A percentile compares a stretch with the other conserved stretches of the same genome.
phyloP scores from a whole-genome alignment of 371 early-diverging fungal genomes.

The Parasitella parasitica region DNA sequence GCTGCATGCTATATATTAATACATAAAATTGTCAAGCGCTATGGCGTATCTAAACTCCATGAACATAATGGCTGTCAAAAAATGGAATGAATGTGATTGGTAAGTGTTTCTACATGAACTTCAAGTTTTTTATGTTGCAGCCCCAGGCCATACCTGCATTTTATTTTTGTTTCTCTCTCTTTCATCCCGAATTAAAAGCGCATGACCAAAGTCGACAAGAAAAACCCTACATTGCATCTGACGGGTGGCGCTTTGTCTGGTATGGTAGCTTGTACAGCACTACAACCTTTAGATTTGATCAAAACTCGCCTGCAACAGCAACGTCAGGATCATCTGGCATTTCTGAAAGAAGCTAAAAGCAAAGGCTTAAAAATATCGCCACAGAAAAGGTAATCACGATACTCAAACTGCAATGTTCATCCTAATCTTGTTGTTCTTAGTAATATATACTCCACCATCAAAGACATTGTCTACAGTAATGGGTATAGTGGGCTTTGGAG shows the following conservation, averaged over 20 bases:
- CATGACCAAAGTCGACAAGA: constrained; percentile 25
- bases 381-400: constrained; percentile 23
- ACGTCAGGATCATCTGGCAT: constrained; percentile 53
- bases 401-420: not conserved
- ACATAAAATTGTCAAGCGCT: too few relatives aligned
- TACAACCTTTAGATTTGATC: constrained; percentile 93
- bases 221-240: constrained; percentile 57
- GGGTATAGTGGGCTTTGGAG: constrained; percentile 87
- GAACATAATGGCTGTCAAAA: constrained; percentile 1
- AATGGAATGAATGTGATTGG: constrained; percentile 1
- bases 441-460: constrained; percentile 56
- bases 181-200: not conserved
- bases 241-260: constrained; percentile 84
- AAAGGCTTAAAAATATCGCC: constrained; percentile 34
- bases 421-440: constrained; percentile 21
- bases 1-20: too few relatives aligned
- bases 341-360: constrained; percentile 45
- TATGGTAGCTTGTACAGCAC: constrained; percentile 72
- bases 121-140: not conserved
- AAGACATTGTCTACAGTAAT: constrained; percentile 58
- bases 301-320: constrained; percentile 85
- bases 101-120: not conserved
- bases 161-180: not conserved
- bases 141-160: not conserved
- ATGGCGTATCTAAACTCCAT: too few relatives aligned